Percentiles rank a stretch among this genome's conserved stretches.
Evolutionary conservation across 352 stramenopile species (phyloP).

Genomic region (Phytophthora litchii): DNA sequence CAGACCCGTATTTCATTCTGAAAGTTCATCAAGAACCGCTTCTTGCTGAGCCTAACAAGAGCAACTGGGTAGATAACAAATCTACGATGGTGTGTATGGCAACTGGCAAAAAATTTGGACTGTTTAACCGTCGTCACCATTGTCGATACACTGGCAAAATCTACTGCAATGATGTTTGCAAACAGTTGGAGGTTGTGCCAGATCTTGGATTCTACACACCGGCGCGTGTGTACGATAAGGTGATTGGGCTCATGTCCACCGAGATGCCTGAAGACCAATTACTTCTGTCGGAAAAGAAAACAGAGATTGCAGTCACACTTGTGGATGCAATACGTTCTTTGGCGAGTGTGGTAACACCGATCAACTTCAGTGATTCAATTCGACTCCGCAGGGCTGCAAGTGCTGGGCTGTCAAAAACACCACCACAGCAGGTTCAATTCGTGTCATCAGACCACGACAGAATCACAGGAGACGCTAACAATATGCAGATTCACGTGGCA

Average conservation of each 20-base stretch:
- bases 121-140: constrained; percentile 90
- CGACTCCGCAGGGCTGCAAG: constrained; percentile 57
- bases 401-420: constrained; percentile 56
- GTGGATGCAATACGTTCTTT: constrained; percentile 74
- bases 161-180: constrained; percentile 86
- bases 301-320: constrained; percentile 84
- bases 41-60: constrained; percentile 69
- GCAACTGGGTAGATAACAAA: constrained; percentile 88
- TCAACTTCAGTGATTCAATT: constrained; percentile 75
- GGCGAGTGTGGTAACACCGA: constrained; percentile 58
- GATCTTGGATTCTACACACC: constrained; percentile 83
- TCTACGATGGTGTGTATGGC: constrained; percentile 83
- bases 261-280: constrained; percentile 86
- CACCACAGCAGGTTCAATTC: constrained; percentile 73
- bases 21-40: constrained; percentile 62
- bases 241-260: constrained; percentile 83
- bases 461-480: constrained; percentile 53
- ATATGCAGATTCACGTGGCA: constrained; percentile 61
- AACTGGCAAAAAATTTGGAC: constrained; percentile 86
- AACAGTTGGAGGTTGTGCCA: constrained; percentile 77
- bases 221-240: constrained; percentile 77
- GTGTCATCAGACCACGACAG: constrained; percentile 42
- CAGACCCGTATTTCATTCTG: constrained; percentile 83
- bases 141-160: constrained; percentile 88
- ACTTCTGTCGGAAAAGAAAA: constrained; percentile 86